Conservation (phyloP, 106 monocot genomes). For the Agapanthus africanus region DNA sequence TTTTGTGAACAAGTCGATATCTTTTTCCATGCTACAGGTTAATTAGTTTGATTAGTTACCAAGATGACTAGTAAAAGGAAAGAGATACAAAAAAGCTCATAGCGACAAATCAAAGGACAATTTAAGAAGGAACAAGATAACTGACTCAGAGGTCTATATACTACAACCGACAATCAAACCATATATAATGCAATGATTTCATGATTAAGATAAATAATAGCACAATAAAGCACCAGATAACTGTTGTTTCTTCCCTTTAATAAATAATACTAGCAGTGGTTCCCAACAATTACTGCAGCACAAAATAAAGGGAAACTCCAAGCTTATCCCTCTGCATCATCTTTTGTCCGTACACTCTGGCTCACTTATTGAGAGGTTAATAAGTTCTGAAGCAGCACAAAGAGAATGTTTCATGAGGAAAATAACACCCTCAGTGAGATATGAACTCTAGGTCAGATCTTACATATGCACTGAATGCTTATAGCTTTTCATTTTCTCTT, state of each 20-base stretch:
- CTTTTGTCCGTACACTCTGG: background rate
- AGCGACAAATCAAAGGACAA: background rate
- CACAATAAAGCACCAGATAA: background rate
- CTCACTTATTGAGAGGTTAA: background rate
- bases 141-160: background rate
- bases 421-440: background rate
- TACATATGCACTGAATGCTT: background rate
- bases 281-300: too few relatives aligned
- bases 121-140: background rate
- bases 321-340: background rate
- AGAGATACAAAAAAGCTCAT: too few relatives aligned
- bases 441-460: background rate
- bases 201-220: background rate
- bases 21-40: background rate
- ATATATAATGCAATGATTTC: background rate
- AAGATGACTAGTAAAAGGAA: too few relatives aligned
- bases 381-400: background rate
- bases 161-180: background rate
- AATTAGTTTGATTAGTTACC: background rate
- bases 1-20: background rate
- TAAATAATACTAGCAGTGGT: background rate
- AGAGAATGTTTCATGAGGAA: background rate
- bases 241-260: background rate
- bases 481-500: background rate
- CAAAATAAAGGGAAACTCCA: background rate